Evolutionary conservation across 805 yeast species (phyloP).

Genomic region (Lipomyces sp.): DNA sequence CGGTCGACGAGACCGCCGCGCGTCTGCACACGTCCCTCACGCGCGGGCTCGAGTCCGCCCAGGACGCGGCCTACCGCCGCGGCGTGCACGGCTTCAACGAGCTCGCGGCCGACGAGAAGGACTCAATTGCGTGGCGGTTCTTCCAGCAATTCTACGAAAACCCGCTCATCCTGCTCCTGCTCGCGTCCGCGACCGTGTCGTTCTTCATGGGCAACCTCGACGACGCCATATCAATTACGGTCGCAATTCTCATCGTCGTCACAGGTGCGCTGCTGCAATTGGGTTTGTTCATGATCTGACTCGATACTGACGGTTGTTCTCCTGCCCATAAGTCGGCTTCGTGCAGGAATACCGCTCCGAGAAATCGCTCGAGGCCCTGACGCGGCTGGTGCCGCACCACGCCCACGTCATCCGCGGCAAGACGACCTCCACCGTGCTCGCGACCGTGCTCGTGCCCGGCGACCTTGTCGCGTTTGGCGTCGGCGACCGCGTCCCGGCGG

Average conservation of each 20-base stretch:
- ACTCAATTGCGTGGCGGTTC: slow-evolving; percentile 62
- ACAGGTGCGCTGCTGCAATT: slow-evolving; percentile 40
- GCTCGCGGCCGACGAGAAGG: slow-evolving; percentile 68
- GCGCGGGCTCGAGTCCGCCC: slow-evolving; percentile 62
- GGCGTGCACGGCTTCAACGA: slow-evolving; percentile 79
- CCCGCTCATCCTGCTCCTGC: slow-evolving; percentile 81
- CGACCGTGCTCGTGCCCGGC: slow-evolving; percentile 89
- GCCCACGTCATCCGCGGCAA: slow-evolving; percentile 86
- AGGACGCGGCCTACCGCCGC: slow-evolving; percentile 70
- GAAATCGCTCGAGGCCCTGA: slow-evolving; percentile 87
- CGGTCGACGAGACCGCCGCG: slow-evolving; percentile 62
- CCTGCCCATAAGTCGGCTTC: slow-evolving; percentile 73
- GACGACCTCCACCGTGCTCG: slow-evolving; percentile 62
- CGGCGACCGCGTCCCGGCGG: slow-evolving; percentile 98
- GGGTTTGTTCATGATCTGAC: neutral
- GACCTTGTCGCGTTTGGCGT: slow-evolving; percentile 84
- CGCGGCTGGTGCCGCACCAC: slow-evolving; percentile 92
- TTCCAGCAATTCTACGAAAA: slow-evolving; percentile 80
- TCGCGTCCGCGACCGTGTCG: slow-evolving; percentile 84
- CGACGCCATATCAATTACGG: slow-evolving; percentile 89
- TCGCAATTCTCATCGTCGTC: slow-evolving; percentile 90
- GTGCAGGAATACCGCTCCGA: slow-evolving; percentile 96
- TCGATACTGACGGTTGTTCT: neutral
- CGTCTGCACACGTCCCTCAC: slow-evolving; percentile 59
- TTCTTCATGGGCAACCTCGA: slow-evolving; percentile 94